Evolutionary conservation across 805 yeast species (phyloP).

Genomic region (Wickerhamiella qilinensis): DNA sequence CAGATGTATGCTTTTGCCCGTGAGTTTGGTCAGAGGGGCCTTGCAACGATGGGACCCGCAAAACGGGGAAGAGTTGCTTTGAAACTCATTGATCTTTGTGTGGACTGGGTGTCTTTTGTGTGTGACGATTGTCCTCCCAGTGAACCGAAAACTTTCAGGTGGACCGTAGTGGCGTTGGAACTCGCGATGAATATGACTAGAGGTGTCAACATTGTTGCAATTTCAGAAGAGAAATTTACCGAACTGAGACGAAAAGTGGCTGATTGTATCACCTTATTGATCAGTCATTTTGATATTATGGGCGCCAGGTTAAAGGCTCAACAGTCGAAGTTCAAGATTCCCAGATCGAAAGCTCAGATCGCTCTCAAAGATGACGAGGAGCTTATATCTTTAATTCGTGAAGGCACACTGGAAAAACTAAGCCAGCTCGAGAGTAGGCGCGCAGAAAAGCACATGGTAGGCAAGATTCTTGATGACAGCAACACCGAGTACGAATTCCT

Average conservation of each 20-base stretch:
- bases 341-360: constrained; percentile 15
- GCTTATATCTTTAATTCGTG: constrained; percentile 40
- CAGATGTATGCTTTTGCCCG: constrained; percentile 60
- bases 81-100: constrained; percentile 56
- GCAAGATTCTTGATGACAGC: constrained; percentile 76
- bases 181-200: constrained; percentile 90
- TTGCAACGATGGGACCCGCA: constrained; percentile 44
- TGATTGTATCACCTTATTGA: constrained; percentile 81
- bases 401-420: constrained; percentile 53
- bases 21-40: constrained; percentile 63
- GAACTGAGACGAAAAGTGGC: constrained; percentile 69
- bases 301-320: constrained; percentile 77
- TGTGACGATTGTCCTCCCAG: constrained; percentile 92
- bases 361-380: constrained; percentile 40
- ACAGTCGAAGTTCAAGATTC: constrained; percentile 21
- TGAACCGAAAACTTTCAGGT: constrained; percentile 77
- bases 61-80: constrained; percentile 53
- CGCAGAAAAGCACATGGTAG: constrained; percentile 40
- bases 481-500: constrained; percentile 79
- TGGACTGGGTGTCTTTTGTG: constrained; percentile 84
- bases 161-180: constrained; percentile 93
- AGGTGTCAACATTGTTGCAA: constrained; percentile 72
- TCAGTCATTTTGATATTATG: constrained; percentile 95
- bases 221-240: constrained; percentile 62
- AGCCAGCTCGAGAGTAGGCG: constrained; percentile 44